Conservation (phyloP, 1,284 basidiomycete species). For the Malassezia equina region DNA sequence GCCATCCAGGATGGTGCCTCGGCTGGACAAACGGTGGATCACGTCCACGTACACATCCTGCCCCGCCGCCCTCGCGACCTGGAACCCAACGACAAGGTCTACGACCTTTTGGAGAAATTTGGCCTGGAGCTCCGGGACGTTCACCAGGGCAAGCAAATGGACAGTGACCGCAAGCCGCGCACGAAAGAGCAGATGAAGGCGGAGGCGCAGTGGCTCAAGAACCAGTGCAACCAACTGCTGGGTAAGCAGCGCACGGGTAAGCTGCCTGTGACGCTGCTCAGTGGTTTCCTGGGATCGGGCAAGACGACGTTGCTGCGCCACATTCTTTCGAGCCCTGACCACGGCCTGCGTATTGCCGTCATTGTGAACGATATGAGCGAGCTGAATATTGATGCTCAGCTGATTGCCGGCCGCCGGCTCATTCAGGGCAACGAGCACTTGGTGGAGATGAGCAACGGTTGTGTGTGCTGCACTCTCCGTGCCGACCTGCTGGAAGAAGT, state of each 20-base stretch:
- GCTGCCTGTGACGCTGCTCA: constrained; percentile 51
- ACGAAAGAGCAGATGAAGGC: constrained; percentile 29
- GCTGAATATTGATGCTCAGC: constrained; percentile 50
- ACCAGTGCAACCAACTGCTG: not conserved
- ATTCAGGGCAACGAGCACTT: constrained; percentile 50
- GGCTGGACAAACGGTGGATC: constrained; percentile 38
- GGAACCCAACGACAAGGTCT: constrained; percentile 36
- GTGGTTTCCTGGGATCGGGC: constrained; percentile 51
- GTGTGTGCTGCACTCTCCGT: constrained; percentile 53
- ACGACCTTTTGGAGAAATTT: constrained; percentile 26
- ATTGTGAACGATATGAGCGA: constrained; percentile 52
- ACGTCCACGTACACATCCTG: constrained; percentile 45
- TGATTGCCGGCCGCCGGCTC: constrained; percentile 49
- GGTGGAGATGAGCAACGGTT: constrained; percentile 52
- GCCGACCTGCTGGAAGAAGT: constrained; percentile 53
- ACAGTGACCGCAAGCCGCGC: constrained; percentile 32
- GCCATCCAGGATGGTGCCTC: constrained; percentile 39
- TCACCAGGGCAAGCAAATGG: constrained; percentile 13
- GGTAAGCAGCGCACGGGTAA: constrained; percentile 15
- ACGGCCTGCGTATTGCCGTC: constrained; percentile 49
- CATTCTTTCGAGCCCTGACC: constrained; percentile 50
- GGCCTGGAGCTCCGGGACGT: constrained; percentile 25
- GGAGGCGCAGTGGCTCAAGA: constrained; percentile 26
- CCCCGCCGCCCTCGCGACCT: constrained; percentile 38
- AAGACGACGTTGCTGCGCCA: constrained; percentile 52